Evolutionary conservation across 768 basidiomycete species (phyloP).

Genomic region (Phylloporus sp.): DNA sequence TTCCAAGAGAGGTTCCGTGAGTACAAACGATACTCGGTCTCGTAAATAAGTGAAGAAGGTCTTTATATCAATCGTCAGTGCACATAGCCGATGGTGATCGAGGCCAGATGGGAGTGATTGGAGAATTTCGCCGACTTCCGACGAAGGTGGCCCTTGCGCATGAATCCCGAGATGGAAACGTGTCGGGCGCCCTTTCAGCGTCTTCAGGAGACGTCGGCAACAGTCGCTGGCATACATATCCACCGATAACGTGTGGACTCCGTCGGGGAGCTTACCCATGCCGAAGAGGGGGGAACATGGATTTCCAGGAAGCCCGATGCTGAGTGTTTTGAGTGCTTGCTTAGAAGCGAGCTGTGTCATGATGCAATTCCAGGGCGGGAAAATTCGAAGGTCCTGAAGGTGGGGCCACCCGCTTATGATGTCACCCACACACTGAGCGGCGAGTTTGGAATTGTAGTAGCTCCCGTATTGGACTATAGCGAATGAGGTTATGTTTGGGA

Average conservation of each 20-base stretch:
- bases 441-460: too few relatives aligned
- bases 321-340: background rate
- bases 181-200: too few relatives aligned
- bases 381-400: background rate
- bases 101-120: background rate
- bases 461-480: background rate
- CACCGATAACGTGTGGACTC: background rate
- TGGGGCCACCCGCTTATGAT: background rate
- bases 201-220: too few relatives aligned
- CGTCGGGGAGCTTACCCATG: background rate
- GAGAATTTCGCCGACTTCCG: background rate
- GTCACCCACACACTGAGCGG: background rate
- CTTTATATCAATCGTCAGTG: background rate
- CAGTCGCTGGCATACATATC: too few relatives aligned
- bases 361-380: constrained; percentile 1
- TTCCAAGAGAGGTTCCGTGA: constrained; percentile 1
- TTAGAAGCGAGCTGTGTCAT: background rate
- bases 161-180: background rate
- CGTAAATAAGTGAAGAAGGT: too few relatives aligned
- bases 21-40: background rate
- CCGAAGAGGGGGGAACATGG: fast-evolving
- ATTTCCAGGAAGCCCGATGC: too few relatives aligned
- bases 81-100: background rate
- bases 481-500: background rate
- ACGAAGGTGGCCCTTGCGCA: too few relatives aligned